Percentiles rank a stretch among this genome's conserved stretches.
Evolutionary conservation across 176 grass and related monocot genomes (phyloP).

Genomic region (Leersia perrieri): DNA sequence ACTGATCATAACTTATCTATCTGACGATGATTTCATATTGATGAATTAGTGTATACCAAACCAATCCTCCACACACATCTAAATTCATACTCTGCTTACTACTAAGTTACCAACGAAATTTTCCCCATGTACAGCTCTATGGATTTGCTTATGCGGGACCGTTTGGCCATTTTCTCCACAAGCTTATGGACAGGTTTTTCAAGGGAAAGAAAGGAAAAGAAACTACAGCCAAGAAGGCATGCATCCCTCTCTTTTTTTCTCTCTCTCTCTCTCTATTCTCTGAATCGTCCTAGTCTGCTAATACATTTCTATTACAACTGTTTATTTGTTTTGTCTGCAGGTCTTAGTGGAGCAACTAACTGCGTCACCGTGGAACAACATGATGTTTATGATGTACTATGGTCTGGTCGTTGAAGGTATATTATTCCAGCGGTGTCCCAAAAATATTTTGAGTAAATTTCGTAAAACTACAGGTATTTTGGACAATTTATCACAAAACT

Average conservation of each 20-base stretch:
- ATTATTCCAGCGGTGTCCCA: too few relatives aligned
- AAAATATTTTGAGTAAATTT: too few relatives aligned
- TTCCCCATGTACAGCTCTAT: slow-evolving; percentile 65
- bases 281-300: background rate
- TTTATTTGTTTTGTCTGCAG: slow-evolving; percentile 19
- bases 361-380: slow-evolving; percentile 73
- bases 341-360: slow-evolving; percentile 78
- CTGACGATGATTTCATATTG: background rate
- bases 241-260: slow-evolving; percentile 25
- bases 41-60: too few relatives aligned
- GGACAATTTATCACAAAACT: too few relatives aligned
- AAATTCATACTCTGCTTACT: background rate
- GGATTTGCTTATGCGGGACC: slow-evolving; percentile 80
- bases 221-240: slow-evolving; percentile 80
- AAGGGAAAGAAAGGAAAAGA: slow-evolving; percentile 88
- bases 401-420: slow-evolving; percentile 75
- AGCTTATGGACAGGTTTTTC: slow-evolving; percentile 83
- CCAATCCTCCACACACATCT: background rate
- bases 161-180: slow-evolving; percentile 85
- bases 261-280: background rate
- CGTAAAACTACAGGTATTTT: too few relatives aligned
- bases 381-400: slow-evolving; percentile 83
- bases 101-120: background rate
- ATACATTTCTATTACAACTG: background rate
- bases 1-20: background rate